Evolutionary conservation across 345 rosid genomes (phyloP), one percentile per base, ranked within the genome.

Genomic region (Cardiospermum halicacabum): DNA sequence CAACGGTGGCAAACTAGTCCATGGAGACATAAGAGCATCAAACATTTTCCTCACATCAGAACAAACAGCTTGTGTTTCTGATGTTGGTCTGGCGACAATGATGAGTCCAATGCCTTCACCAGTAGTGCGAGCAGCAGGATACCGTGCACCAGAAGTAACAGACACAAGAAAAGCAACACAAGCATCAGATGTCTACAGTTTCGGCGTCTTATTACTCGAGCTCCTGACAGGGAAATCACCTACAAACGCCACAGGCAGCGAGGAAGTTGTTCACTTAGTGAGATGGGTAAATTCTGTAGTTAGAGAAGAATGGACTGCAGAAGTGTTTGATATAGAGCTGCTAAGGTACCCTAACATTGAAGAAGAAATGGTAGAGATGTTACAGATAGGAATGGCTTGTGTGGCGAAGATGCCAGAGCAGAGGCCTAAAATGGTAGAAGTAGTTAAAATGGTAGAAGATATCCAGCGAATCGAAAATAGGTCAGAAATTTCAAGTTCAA

Each of bases 291-390:
- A 87, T 77, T 89, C 97, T 0, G 97, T 91, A 18, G 97, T 95
- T 25, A 83, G 97, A 64, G 99, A 95, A 64, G 99, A 95, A 75
- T 95, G 99, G 99, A 89, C 97, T 0, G 99, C 96, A 19, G 97
- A 91, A 73, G 99, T 91, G 64, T 95, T 91, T 66, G 97, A 95
- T 58, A 67, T 85, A 37, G 90, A 80, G 82, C 90, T 95, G 28
- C 43, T 91, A 78, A 79, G 93, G 78, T 87, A 78, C 74, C 87
- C 99, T 5, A 88, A 91, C 56, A 89, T 91, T 34, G 99, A 94
- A 76, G 96, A 91, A 74, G 98, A 91, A 82, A 83, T 91, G 96
- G 99, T 95, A 32, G 96, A 84, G 81, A 87, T 95, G 97, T 68
- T 95, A 59, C 97, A 94, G 71, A 81, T 91, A 27, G 96, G 87